Base-by-base conservation (phyloP, 2,329 filamentous ascomycete species). In the Fusarium albosuccineum region DNA sequence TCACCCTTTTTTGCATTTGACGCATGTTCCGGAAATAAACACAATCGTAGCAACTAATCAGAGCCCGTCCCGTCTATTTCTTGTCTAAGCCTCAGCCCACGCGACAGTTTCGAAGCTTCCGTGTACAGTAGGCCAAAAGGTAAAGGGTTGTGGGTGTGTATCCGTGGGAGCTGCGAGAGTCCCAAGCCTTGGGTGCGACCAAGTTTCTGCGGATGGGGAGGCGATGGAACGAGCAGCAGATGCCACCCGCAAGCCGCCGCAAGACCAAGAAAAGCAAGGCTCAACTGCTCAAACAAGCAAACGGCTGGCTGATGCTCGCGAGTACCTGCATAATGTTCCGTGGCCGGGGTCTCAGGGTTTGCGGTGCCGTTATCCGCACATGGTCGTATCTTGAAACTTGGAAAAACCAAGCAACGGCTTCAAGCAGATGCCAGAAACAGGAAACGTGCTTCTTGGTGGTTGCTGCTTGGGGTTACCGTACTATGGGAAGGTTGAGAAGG, bases 291-390 rank as follows among this genome's bases (percentile, higher is more conserved):
- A 14, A 41, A 33, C 22, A 51, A 30, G 36, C 11, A 46, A n/a
- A 42, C 41, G 34, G 39, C n/a, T 17, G 29, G 36, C 34, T 53
- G 37, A 50, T 58, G 37, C 42, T 51, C 53, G 33, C 17, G 40
- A 66, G 64, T 60, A 66, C 63, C 64, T 66, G 64, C 64, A 67
- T 66, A 51, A 52, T 51, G 39, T 55, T 55, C 52, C 40, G 45
- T 36, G 10, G 57, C 50, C 58, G 62, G 62, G 64, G 53, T 48
- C 46, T 56, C 49, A 46, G n/a, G 11, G 36, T 39, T 14, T 33
- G 13, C 44, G 11, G 44, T 54, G 39, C 49, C 53, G 44, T 46
- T 36, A 30, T 40, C 37, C 42, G 36, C 45, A 27, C 5, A 16
- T 10, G n/a, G 22, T 16, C 45, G 49, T 41, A 39, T 49, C 49